These are phyloP conservation scores for Stevia rebaudiana DNA, from an alignment of 140 eudicot species.

Conservation along the genomic window DNA sequence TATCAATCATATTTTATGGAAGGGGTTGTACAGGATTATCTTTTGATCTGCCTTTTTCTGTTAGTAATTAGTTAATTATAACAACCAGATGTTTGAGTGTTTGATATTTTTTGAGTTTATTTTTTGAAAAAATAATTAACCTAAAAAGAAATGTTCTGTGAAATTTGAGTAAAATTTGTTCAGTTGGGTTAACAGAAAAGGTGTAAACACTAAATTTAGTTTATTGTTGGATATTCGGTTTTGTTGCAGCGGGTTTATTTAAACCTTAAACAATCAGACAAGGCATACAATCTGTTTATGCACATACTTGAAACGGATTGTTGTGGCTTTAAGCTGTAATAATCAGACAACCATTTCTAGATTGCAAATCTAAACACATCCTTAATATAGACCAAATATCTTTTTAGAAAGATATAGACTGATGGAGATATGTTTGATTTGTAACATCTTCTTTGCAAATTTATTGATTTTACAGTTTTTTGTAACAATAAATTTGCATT, in stretches of 20 bases:
- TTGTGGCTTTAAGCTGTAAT: not conserved
- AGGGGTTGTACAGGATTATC: not conserved
- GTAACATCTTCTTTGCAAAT: constrained; percentile 6
- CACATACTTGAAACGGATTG: not conserved
- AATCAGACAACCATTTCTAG: not conserved
- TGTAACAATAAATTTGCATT: constrained; percentile 1
- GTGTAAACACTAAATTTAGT: not conserved
- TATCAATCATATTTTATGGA: not conserved
- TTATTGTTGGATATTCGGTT: not conserved
- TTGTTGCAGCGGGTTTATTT: not conserved
- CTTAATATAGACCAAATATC: not conserved
- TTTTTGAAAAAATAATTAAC: not conserved
- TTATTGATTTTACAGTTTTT: not conserved
- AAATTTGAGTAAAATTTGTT: not conserved
- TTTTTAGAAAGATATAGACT: not conserved
- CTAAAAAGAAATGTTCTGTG: not conserved
- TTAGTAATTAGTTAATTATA: not conserved
- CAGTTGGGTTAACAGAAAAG: not conserved
- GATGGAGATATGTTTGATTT: constrained; percentile 7
- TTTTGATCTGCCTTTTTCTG: not conserved
- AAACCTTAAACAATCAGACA: not conserved
- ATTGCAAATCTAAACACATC: not conserved
- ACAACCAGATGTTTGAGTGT: not conserved
- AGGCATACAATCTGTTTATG: not conserved
- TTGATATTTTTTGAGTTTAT: not conserved